Conservation (phyloP, 805 yeast genomes). For the Dipodascus albidus region DNA sequence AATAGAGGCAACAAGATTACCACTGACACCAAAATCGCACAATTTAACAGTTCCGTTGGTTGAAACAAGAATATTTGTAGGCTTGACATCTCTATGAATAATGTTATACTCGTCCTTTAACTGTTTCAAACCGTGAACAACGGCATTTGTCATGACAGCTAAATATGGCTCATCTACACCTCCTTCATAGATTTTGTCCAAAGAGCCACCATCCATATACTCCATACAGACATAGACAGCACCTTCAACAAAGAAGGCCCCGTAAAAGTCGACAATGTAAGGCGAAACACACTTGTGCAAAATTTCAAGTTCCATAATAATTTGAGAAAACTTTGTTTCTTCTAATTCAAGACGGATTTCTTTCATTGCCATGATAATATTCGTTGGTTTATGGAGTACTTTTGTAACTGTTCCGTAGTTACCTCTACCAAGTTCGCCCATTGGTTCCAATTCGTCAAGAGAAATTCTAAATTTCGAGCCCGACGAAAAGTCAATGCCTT, state of each 20-base stretch:
- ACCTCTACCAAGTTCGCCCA: slow-evolving; percentile 85
- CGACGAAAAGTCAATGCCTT: slow-evolving; percentile 81
- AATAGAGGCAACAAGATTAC: slow-evolving; percentile 81
- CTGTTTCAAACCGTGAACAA: slow-evolving; percentile 62
- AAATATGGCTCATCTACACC: slow-evolving; percentile 64
- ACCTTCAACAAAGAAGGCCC: slow-evolving; percentile 91
- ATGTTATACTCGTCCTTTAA: slow-evolving; percentile 77
- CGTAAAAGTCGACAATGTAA: slow-evolving; percentile 89
- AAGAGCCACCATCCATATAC: slow-evolving; percentile 84
- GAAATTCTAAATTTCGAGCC: slow-evolving; percentile 84
- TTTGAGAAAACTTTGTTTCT: slow-evolving; percentile 87
- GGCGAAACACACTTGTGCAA: slow-evolving; percentile 86
- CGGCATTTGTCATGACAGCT: slow-evolving; percentile 66
- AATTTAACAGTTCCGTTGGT: slow-evolving; percentile 69
- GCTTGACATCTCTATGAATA: slow-evolving; percentile 86
- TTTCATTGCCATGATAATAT: slow-evolving; percentile 92
- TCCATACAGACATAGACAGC: slow-evolving; percentile 95
- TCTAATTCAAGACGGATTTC: slow-evolving; percentile 86
- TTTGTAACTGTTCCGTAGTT: slow-evolving; percentile 94
- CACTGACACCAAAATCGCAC: slow-evolving; percentile 88
- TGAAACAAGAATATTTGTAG: slow-evolving; percentile 74
- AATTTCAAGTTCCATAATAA: slow-evolving; percentile 90
- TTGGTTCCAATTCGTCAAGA: slow-evolving; percentile 59
- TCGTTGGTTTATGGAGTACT: slow-evolving; percentile 87
- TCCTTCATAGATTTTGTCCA: slow-evolving; percentile 63